Base-by-base conservation (phyloP, 1,139 yeast genomes). In the Candida anutae region DNA sequence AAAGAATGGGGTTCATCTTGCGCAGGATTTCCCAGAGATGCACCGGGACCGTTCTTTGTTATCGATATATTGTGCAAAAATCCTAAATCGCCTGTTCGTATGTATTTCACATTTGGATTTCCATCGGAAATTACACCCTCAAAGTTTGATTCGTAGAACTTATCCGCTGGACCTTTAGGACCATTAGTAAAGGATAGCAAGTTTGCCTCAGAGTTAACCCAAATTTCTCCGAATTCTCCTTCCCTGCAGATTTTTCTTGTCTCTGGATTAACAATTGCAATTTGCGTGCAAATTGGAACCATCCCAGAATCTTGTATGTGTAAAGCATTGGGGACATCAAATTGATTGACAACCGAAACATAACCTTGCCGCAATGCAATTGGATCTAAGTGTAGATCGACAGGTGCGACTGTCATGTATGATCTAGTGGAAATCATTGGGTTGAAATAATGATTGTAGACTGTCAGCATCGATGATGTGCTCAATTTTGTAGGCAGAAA, bases 211-310 rank as follows among this genome's bases (percentile, higher is more conserved):
- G 95, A 81, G 36, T 82, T 74, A 3, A 90, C 93, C 98, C 98
- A 90, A 25, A 90, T 87, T 55, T 90, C 98, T 22, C 99, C 99
- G 50, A 77, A 79, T 50, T 93, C 98, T n/a, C 97, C 97, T 33
- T 78, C 80, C 35, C 72, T 74, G 51, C 98, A 90, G 12, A 87
- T 58, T 29, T 62, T 58, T 27, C 73, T 56, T 0, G 96, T 90
- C 49, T 88, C 96, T 1, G 98, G 98, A 41, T 93, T 93, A 4
- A 90, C 97, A 36, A 90, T 83, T 1, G 95, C 93, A 23, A 93
- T 75, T 48, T 87, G 94, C 0, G 97, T 84, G 47, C 94, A 84
- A 11, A 87, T 90, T 0, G 96, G 94, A 0, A 88, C 96, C 71
- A 88, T 82, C 6, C 99, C 99, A 0, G 95, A 83, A 48, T 93